Conservation (phyloP, 1,284 basidiomycete genomes). For the Tetrapyrgos nigripes region DNA sequence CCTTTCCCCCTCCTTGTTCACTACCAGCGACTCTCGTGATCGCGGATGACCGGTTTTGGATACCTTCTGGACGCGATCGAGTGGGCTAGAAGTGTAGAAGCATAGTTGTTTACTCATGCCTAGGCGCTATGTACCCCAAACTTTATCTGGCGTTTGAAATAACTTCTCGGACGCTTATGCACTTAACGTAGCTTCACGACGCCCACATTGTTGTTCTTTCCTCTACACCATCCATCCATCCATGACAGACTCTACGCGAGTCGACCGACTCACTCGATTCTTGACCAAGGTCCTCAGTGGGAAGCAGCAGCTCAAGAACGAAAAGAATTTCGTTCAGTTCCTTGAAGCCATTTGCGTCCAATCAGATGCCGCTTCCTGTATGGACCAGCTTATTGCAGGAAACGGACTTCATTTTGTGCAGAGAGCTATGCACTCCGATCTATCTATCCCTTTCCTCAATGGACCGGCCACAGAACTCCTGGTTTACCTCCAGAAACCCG, state of each 20-base stretch:
- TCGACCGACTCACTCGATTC: neutral
- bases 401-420: slow-evolving; percentile 50
- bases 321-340: slow-evolving; percentile 28
- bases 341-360: slow-evolving; percentile 54
- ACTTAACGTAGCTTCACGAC: too few relatives aligned
- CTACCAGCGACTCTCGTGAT: too few relatives aligned
- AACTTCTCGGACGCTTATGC: too few relatives aligned
- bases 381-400: slow-evolving; percentile 45
- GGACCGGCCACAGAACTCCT: slow-evolving; percentile 45
- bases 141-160: too few relatives aligned
- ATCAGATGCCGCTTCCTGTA: slow-evolving; percentile 43
- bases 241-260: neutral
- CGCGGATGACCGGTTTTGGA: too few relatives aligned
- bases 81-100: too few relatives aligned
- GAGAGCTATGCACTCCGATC: slow-evolving; percentile 49
- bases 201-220: too few relatives aligned
- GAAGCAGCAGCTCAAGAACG: neutral
- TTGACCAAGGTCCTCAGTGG: neutral
- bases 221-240: too few relatives aligned
- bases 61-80: too few relatives aligned
- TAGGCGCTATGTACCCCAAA: too few relatives aligned
- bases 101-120: too few relatives aligned
- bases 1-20: too few relatives aligned
- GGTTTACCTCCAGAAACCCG: slow-evolving; percentile 46
- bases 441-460: slow-evolving; percentile 51